These are phyloP conservation scores for Geranium rotundifolium DNA, from an alignment of 345 rosid genomes.

Conservation along the genomic window DNA sequence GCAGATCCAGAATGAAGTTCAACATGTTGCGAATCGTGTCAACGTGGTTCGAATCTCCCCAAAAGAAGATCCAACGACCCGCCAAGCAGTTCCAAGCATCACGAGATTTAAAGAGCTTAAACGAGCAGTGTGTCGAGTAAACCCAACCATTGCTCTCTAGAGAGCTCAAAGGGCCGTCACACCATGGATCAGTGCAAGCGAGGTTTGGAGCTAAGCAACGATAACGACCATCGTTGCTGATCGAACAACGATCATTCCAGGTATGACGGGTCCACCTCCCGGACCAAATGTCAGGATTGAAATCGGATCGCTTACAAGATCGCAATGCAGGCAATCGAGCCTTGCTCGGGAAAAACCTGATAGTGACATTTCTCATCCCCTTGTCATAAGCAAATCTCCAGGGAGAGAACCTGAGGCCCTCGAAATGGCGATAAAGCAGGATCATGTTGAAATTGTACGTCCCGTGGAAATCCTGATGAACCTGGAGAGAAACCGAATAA, in stretches of 20 bases:
- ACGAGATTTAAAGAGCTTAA: conserved; percentile 38
- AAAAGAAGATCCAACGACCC: conserved; percentile 80
- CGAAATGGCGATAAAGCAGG: conserved; percentile 63
- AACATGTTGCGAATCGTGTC: conserved; percentile 84
- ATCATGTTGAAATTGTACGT: conserved; percentile 55
- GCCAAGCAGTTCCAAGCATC: conserved; percentile 77
- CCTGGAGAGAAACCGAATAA: conserved; percentile 62
- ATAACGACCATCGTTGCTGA: conserved; percentile 66
- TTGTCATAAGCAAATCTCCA: conserved; percentile 43
- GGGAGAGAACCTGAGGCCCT: conserved; percentile 67
- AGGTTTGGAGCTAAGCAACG: conserved; percentile 52
- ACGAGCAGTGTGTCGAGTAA: conserved; percentile 79
- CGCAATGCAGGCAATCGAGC: conserved; percentile 36
- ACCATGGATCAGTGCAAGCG: conserved; percentile 77
- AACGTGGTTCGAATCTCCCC: conserved; percentile 96
- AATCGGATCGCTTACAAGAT: conserved; percentile 49
- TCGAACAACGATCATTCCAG: conserved; percentile 45
- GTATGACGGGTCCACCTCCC: conserved; percentile 94
- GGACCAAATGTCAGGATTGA: conserved; percentile 50
- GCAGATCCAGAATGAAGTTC: conserved; percentile 61
- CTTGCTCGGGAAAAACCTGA: conserved; percentile 32
- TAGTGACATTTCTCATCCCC: conserved; percentile 31
- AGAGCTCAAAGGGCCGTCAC: conserved; percentile 54
- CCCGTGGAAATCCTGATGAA: conserved; percentile 83
- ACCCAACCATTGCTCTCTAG: conserved; percentile 99